Conservation (phyloP, 1,139 yeast genomes). For the Pichia inconspicua region DNA sequence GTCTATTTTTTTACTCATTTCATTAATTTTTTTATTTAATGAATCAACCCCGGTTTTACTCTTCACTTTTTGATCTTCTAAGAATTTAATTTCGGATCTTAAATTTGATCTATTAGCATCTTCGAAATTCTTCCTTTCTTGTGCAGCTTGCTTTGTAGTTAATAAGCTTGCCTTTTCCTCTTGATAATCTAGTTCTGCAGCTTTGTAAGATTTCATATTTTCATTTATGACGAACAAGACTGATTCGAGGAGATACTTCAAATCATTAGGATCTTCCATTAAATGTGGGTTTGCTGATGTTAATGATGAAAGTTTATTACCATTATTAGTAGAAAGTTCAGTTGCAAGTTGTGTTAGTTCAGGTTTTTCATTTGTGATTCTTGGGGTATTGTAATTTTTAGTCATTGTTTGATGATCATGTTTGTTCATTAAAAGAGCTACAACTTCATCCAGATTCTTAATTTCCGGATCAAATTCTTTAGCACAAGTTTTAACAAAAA, state of each 20-base stretch:
- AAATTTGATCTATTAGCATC: slow-evolving; percentile 42
- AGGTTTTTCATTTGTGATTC: neutral
- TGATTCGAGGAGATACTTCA: slow-evolving; percentile 41
- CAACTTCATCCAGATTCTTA: slow-evolving; percentile 21
- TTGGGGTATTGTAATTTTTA: slow-evolving; percentile 8
- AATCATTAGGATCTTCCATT: slow-evolving; percentile 38
- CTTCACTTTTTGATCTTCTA: slow-evolving; percentile 36
- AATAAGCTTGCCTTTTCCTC: slow-evolving; percentile 34
- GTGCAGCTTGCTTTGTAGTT: slow-evolving; percentile 35
- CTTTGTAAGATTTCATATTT: slow-evolving; percentile 33
- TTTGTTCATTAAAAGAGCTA: slow-evolving; percentile 23
- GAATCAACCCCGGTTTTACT: slow-evolving; percentile 28
- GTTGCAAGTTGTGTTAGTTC: neutral
- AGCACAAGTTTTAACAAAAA: slow-evolving; percentile 35
- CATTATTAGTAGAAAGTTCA: slow-evolving; percentile 2
- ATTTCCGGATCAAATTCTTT: slow-evolving; percentile 5
- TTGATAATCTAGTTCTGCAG: slow-evolving; percentile 34
- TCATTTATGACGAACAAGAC: slow-evolving; percentile 43
- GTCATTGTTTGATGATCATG: slow-evolving; percentile 14
- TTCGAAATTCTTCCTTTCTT: slow-evolving; percentile 39
- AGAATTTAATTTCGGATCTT: slow-evolving; percentile 40
- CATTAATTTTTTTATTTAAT: slow-evolving; percentile 24
- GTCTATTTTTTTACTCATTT: slow-evolving; percentile 25
- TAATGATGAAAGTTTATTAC: slow-evolving; percentile 3
- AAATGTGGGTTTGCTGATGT: slow-evolving; percentile 21